Percentiles rank a stretch among this genome's conserved stretches.
Evolutionary conservation across 208 protist genomes (phyloP).

Genomic region (Leishmania lainsoni): DNA sequence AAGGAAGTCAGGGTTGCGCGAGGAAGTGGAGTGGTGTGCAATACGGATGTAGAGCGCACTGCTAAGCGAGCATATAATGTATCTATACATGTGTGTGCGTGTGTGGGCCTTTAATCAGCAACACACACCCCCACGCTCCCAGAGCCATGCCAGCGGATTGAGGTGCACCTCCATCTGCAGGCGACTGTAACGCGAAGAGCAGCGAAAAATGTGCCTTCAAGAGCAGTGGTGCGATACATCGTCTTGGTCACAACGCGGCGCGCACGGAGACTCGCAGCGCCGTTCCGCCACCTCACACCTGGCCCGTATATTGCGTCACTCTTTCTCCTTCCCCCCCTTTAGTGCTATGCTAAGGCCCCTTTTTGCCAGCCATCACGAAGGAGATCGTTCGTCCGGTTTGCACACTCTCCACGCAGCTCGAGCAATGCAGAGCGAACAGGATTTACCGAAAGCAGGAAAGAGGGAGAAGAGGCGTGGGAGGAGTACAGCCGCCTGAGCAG

Average conservation of each 20-base stretch:
- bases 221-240: not conserved
- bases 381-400: too few relatives aligned
- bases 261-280: too few relatives aligned
- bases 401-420: not conserved
- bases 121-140: not conserved
- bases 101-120: conserved; percentile 1
- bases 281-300: not conserved
- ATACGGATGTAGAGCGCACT: not conserved
- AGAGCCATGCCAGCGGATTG: not conserved
- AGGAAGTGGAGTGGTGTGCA: not conserved
- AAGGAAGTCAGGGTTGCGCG: not conserved
- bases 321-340: not conserved
- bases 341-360: not conserved
- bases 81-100: conserved; percentile 7
- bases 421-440: not conserved
- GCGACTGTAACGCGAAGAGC: not conserved
- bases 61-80: not conserved
- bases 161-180: not conserved
- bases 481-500: not conserved
- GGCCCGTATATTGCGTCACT: not conserved
- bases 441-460: not conserved
- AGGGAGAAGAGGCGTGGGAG: not conserved
- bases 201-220: not conserved
- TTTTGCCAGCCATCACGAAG: not conserved
- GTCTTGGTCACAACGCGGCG: not conserved